Evolutionary conservation across 768 basidiomycete species (phyloP).

Genomic region (Lentinula boryana): DNA sequence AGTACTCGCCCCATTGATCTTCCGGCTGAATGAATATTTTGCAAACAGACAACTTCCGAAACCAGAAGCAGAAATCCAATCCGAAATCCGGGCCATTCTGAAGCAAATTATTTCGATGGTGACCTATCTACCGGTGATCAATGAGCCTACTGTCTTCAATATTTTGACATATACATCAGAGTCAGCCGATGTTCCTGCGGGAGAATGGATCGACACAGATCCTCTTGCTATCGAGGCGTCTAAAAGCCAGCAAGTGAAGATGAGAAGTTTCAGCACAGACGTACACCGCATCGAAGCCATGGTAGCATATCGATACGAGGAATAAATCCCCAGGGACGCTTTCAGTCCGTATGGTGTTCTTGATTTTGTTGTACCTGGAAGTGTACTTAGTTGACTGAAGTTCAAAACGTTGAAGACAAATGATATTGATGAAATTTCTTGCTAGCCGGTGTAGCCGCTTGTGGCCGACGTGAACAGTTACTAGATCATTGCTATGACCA

Average conservation of each 20-base stretch:
- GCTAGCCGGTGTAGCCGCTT: neutral
- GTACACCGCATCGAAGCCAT: slow-evolving; percentile 97
- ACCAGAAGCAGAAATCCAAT: slow-evolving; percentile 87
- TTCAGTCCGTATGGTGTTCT: too few species aligned
- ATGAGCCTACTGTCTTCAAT: slow-evolving; percentile 95
- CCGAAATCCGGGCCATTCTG: slow-evolving; percentile 95
- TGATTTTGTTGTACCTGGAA: slow-evolving; percentile 7
- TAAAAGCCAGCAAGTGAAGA: slow-evolving; percentile 90
- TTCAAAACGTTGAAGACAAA: neutral
- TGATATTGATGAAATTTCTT: neutral
- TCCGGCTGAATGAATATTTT: too few species aligned
- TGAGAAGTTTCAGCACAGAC: slow-evolving; percentile 95
- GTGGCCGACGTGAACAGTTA: neutral
- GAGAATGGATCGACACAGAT: slow-evolving; percentile 96
- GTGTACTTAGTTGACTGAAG: slow-evolving; percentile 8
- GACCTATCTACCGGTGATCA: slow-evolving; percentile 92
- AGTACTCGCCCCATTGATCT: slow-evolving; percentile 16
- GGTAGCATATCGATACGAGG: slow-evolving; percentile 92
- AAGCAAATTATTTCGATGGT: slow-evolving; percentile 98
- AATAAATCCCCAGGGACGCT: neutral
- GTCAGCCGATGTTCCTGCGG: slow-evolving; percentile 85
- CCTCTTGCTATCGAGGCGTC: slow-evolving; percentile 88
- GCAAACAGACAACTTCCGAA: slow-evolving; percentile 46
- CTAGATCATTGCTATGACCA: slow-evolving; percentile 23
- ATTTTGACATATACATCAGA: slow-evolving; percentile 93